phyloP scores from a whole-genome alignment of 2,329 filamentous ascomycete species.

The Hypoxylon sp. region DNA sequence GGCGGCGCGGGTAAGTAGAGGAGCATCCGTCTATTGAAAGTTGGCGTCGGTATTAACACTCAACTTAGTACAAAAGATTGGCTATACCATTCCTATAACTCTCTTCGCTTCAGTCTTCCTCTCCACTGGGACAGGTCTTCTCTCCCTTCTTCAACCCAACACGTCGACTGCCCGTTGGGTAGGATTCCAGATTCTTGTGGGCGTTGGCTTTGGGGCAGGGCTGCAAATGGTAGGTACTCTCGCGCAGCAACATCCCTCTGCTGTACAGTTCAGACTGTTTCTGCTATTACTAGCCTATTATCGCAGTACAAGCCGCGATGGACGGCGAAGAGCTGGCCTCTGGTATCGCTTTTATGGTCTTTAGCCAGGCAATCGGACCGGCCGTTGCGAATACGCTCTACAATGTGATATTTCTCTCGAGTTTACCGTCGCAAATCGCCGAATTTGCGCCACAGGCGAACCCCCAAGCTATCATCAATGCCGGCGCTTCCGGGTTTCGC shows the following conservation, averaged over 20 bases:
- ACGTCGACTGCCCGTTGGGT: neutral
- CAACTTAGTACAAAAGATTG: neutral
- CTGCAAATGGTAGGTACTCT: constrained; percentile 1
- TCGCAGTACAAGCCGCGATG: neutral
- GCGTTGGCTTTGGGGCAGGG: neutral
- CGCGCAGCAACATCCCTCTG: neutral
- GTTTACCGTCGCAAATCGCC: constrained; percentile 51
- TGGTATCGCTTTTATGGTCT: neutral
- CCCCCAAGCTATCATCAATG: constrained; percentile 53
- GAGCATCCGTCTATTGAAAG: neutral
- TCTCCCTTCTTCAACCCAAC: neutral
- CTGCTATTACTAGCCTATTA: neutral
- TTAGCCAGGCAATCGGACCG: neutral
- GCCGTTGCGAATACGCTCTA: no score
- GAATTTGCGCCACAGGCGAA: constrained; percentile 50
- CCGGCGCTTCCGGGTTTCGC: constrained; percentile 58
- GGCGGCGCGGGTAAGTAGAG: neutral
- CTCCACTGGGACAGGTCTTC: constrained; percentile 1
- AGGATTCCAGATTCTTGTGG: neutral
- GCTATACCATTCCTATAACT: neutral
- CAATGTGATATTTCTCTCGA: constrained; percentile 38
- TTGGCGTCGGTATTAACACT: neutral
- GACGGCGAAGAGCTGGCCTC: constrained; percentile 2
- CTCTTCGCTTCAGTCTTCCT: neutral
- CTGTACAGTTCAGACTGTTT: neutral